Evolutionary conservation across 2,329 filamentous ascomycete genomes (phyloP), one percentile per base, ranked within the genome.

Genomic region (Colletotrichum musae): DNA sequence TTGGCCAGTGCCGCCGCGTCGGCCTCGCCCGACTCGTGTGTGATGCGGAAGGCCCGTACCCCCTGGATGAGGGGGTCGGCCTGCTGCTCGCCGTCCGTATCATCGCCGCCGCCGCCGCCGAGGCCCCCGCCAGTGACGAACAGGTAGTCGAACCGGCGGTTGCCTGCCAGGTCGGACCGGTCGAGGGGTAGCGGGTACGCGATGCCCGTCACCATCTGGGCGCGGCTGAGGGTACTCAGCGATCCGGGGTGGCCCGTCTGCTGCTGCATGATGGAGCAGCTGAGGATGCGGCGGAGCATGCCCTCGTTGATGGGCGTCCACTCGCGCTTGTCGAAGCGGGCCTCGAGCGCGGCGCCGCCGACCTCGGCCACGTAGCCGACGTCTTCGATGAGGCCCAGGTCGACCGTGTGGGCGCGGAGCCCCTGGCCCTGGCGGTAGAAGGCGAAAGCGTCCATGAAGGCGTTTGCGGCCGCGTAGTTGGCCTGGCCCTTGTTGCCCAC

Each of bases 391-490:
- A 50, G n/a, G 16, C 64, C 64, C 13, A 67, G 50, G 39, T 62
- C 39, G 64, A 67, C 58, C 6, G 47, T 32, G 28, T 32, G 45
- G 1, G 64, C 39, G 15, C 39, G 36, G 10, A 54, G 58, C 6
- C 57, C 64, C 39, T 39, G 48, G 2, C 12, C 4, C 5, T 41
- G 64, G 12, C 64, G 48, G 26, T 77, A 76, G 3, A 73, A 70
- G 2, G 73, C 72, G 13, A 80, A 73, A 9, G 74, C 71, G 43
- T 81, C 79, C n/a, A 78, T 72, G 72, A 77, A 80, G 2, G 72
- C 63, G 71, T 80, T 80, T 26, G 72, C 78, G 3, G 76, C 78
- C 5, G 74, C 70, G 68, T 82, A 82, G 68, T 80, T 81, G 57
- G 74, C 74, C 59, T 82, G 81, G 1, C 74, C 75, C 4, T 73